Evolutionary conservation across 2,329 filamentous ascomycete genomes (phyloP), one percentile per base, ranked within the genome.

Genomic region (Leptodontidium sp.): DNA sequence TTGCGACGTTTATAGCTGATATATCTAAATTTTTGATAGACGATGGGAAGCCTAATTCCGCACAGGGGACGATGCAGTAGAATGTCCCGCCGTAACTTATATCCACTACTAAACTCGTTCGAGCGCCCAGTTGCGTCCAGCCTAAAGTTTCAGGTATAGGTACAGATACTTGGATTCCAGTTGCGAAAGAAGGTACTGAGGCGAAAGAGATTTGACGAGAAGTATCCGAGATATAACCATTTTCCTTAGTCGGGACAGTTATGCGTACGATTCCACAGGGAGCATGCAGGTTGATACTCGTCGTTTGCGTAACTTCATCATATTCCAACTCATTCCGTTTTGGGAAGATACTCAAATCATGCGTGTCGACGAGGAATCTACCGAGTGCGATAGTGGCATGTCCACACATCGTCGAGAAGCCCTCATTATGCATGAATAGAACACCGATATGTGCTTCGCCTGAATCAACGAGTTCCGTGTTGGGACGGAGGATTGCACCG

Each of bases 61-160:
- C 12, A 12, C n/a, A 35, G 5, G 32, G 21, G 9, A 62, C 15
- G 17, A 55, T 61, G 9, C 64, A 59, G 52, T 58, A 65, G 57
- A 66, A 66, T 2, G 29, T 49, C 35, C 57, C 57, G 11, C 65
- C 65, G 21, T 53, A 62, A n/a, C 65, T 61, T 21, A 66, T 53
- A 45, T 61, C 45, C 7, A 29, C 65, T n/a, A 45, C 17, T 12
- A 61, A 2, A 29, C 35, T 61, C 24, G 21, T 55, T 26, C 58
- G 21, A n/a, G 32, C 9, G 32, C 47, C 45, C 12, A 66, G 57
- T 50, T 66, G 32, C 11, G 65, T 57, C 55, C 57, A 61, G 29
- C 58, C 32, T 29, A 43, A 45, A 4, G 5, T 26, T 24, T 40
- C 12, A 1, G 26, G 38, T 11, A 63, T 57, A 2, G 50, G 11